Evolutionary conservation across 805 yeast genomes (phyloP).

Genomic region (Lipomyces orientalis): DNA sequence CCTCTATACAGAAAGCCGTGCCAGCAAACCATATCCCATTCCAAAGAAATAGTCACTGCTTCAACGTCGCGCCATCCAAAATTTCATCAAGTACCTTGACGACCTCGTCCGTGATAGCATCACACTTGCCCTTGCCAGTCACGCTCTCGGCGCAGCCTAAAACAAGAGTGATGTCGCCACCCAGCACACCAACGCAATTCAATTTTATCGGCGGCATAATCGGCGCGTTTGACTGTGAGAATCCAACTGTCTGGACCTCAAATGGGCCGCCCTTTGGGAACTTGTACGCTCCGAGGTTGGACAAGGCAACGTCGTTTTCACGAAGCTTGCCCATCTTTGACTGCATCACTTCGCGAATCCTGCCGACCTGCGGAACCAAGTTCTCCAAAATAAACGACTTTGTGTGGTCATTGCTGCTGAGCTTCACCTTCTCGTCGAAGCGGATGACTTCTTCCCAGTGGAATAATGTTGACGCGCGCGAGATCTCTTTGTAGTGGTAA

Average conservation of each 20-base stretch:
- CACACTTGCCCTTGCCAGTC: slow-evolving; percentile 15
- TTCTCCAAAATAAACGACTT: neutral
- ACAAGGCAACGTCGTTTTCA: slow-evolving; percentile 9
- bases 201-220: slow-evolving; percentile 12
- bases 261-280: neutral
- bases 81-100: neutral
- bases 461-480: slow-evolving; percentile 2
- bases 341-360: slow-evolving; percentile 4
- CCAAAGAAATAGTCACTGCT: neutral
- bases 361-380: slow-evolving; percentile 11
- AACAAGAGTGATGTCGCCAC: slow-evolving; percentile 11
- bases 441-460: slow-evolving; percentile 18
- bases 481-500: slow-evolving; percentile 9
- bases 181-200: slow-evolving; percentile 14
- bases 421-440: neutral
- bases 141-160: slow-evolving; percentile 16
- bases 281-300: slow-evolving; percentile 21
- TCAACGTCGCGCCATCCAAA: neutral
- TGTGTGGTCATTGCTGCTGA: neutral
- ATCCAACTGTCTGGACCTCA: slow-evolving; percentile 8
- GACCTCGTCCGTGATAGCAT: neutral
- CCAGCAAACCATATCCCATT: no score
- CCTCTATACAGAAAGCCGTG: no score
- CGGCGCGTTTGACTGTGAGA: slow-evolving; percentile 16
- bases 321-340: slow-evolving; percentile 8